Evolutionary conservation across 345 rosid species (phyloP).

Genomic region (Lumnitzera littorea): DNA sequence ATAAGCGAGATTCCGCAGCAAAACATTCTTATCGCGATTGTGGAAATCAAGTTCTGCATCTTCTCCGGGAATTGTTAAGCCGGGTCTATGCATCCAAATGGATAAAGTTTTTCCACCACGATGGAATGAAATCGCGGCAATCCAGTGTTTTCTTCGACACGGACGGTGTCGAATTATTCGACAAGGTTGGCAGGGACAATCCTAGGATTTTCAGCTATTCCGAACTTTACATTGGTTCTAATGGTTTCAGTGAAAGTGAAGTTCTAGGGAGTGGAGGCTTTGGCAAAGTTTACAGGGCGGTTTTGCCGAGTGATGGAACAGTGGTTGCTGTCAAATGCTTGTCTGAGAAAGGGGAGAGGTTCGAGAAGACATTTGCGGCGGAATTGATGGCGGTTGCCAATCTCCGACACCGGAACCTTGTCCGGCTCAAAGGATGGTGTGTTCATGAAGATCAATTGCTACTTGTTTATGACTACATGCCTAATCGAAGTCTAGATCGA

Average conservation of each 20-base stretch:
- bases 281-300: constrained; percentile 71
- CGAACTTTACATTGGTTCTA: constrained; percentile 88
- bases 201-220: constrained; percentile 88
- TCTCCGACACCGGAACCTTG: constrained; percentile 90
- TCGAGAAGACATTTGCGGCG: constrained; percentile 90
- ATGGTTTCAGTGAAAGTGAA: constrained; percentile 56
- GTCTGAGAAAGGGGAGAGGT: constrained; percentile 83
- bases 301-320: constrained; percentile 82
- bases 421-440: constrained; percentile 87
- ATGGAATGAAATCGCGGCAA: constrained; percentile 6
- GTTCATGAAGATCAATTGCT: constrained; percentile 73
- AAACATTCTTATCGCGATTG: constrained; percentile 32
- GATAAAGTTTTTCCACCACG: constrained; percentile 20
- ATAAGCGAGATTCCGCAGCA: constrained; percentile 2
- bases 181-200: constrained; percentile 66
- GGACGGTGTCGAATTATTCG: constrained; percentile 76
- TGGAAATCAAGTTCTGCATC: constrained; percentile 29
- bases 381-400: constrained; percentile 92
- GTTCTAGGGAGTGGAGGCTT: constrained; percentile 95
- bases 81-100: constrained; percentile 40
- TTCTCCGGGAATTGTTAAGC: constrained; percentile 32
- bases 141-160: constrained; percentile 46
- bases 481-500: constrained; percentile 84
- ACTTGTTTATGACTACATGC: constrained; percentile 94
- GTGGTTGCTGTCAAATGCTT: constrained; percentile 85